These are phyloP conservation scores for Naganishia sp. DNA, from an alignment of 1,284 basidiomycete genomes.

Conservation along the genomic window DNA sequence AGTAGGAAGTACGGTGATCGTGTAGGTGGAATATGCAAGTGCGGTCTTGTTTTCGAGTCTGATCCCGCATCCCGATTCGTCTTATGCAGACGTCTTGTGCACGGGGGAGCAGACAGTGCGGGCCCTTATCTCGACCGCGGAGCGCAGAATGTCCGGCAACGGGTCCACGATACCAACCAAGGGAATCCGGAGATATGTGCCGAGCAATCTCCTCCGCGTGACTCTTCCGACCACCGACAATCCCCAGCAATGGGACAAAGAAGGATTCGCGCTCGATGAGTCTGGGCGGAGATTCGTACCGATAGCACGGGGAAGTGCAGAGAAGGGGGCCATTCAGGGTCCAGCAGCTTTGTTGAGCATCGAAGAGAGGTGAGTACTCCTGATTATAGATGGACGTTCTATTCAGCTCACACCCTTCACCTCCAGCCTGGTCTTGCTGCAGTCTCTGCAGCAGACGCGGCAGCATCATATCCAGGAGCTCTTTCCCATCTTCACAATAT, in stretches of 20 bases:
- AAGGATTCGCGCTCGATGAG: background rate
- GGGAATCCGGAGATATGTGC: background rate
- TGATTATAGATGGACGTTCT: background rate
- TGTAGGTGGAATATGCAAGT: background rate
- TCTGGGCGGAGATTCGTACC: background rate
- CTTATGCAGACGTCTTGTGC: background rate
- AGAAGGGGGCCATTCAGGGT: background rate
- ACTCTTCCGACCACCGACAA: constrained; percentile 7
- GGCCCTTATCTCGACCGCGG: too few species aligned
- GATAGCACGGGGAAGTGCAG: background rate
- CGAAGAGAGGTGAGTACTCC: constrained; percentile 8
- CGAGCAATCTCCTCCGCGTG: constrained; percentile 6
- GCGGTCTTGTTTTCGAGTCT: too few species aligned
- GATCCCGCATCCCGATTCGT: background rate
- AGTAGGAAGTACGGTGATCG: too few species aligned
- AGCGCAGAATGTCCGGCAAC: too few species aligned
- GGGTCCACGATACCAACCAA: background rate
- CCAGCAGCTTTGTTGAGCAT: background rate
- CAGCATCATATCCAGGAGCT: constrained; percentile 20
- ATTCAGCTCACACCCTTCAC: background rate
- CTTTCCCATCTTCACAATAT: constrained; percentile 18
- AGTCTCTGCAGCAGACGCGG: constrained; percentile 27
- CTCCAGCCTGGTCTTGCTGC: constrained; percentile 10
- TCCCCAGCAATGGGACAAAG: constrained; percentile 6
- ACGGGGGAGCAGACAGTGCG: too few species aligned